Percentiles rank a stretch among this genome's conserved stretches.
phyloP scores from a whole-genome alignment of 768 basidiomycete species.

The Zangia roseola region DNA sequence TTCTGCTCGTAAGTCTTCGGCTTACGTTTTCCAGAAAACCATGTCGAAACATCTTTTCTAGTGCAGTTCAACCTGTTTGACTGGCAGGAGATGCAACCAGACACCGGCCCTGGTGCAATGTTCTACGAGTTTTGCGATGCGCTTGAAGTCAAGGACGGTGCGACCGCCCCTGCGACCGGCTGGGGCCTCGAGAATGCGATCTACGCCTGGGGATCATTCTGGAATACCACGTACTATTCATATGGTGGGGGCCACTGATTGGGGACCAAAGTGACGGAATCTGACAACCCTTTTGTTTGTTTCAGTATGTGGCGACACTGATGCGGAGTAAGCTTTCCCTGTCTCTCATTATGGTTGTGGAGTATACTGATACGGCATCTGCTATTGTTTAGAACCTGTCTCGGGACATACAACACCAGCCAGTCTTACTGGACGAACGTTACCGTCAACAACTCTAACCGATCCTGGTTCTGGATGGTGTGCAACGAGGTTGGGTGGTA shows the following conservation, averaged over 20 bases:
- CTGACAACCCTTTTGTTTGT: not conserved
- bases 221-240: constrained; percentile 48
- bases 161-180: constrained; percentile 44
- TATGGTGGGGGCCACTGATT: constrained; percentile 28
- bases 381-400: constrained; percentile 31
- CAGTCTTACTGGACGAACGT: constrained; percentile 51
- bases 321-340: constrained; percentile 46
- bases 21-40: not conserved
- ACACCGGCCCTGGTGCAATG: constrained; percentile 38
- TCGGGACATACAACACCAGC: constrained; percentile 42
- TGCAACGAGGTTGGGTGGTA: constrained; percentile 69
- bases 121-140: constrained; percentile 43
- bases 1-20: constrained; percentile 45
- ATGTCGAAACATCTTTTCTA: constrained; percentile 33
- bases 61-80: constrained; percentile 56
- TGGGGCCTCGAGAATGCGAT: constrained; percentile 66
- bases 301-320: constrained; percentile 50
- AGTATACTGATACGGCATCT: constrained; percentile 33
- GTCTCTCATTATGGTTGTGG: too few relatives aligned
- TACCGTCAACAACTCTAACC: constrained; percentile 48
- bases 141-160: constrained; percentile 39
- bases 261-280: not conserved
- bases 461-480: constrained; percentile 75
- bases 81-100: constrained; percentile 64
- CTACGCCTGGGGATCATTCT: constrained; percentile 58